Percentiles rank a stretch among this genome's conserved stretches.
phyloP scores from a whole-genome alignment of 1,284 basidiomycete genomes.

The Cryptococcus floricola region DNA sequence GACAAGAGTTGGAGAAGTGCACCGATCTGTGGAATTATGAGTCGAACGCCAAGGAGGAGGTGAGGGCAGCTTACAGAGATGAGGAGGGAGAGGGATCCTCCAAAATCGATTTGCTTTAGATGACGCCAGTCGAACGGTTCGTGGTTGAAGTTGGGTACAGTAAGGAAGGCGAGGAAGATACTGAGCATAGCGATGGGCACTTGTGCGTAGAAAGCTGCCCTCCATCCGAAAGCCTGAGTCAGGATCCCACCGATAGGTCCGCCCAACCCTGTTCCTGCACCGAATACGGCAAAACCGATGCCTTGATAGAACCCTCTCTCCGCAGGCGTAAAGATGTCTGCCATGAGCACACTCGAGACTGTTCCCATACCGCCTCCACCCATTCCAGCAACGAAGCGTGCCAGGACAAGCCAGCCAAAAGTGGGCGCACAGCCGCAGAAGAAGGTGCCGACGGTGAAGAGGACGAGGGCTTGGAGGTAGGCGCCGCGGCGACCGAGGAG shows the following conservation, averaged over 20 bases:
- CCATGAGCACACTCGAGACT: conserved; percentile 41
- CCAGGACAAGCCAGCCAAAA: conserved; percentile 12
- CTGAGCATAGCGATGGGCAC: conserved; percentile 15
- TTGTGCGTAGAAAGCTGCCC: conserved; percentile 44
- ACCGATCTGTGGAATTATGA: conserved; percentile 13
- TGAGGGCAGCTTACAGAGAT: conserved; percentile 13
- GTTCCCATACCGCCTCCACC: conserved; percentile 35
- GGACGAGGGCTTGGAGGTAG: conserved; percentile 20
- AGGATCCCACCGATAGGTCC: conserved; percentile 48
- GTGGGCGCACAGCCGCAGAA: conserved; percentile 19
- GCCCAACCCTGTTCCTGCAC: conserved; percentile 43
- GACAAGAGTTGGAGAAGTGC: conserved; percentile 22
- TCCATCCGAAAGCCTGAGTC: conserved; percentile 47
- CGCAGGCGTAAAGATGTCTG: conserved; percentile 42
- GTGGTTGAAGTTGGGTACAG: conserved; percentile 5
- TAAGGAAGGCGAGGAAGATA: conserved; percentile 8
- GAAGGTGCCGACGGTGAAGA: conserved; percentile 29
- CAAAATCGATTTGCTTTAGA: conserved; percentile 24
- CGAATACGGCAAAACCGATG: conserved; percentile 35
- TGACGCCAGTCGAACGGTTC: not conserved
- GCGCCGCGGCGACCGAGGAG: conserved; percentile 24
- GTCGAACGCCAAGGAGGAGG: too few relatives aligned
- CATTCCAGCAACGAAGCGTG: conserved; percentile 32
- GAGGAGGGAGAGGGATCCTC: conserved; percentile 20
- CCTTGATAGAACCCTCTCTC: conserved; percentile 48